phyloP scores from a whole-genome alignment of 2,329 filamentous ascomycete species.

The Alternaria burnsii region DNA sequence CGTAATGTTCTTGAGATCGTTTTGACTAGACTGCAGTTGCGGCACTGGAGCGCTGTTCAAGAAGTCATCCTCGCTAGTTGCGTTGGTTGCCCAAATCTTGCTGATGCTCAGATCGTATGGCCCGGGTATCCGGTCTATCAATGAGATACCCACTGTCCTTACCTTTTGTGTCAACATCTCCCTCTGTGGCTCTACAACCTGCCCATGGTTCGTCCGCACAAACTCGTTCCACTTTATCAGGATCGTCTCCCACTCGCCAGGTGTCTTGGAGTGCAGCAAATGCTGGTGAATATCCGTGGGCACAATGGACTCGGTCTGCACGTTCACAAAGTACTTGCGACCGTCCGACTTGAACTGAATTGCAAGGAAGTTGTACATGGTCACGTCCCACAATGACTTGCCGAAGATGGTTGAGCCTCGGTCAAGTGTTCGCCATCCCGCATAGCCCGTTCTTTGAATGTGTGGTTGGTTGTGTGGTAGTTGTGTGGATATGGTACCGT shows the following conservation, averaged over 20 bases:
- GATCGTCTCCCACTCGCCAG: conserved; percentile 95
- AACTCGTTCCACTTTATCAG: conserved; percentile 91
- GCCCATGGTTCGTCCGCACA: conserved; percentile 91
- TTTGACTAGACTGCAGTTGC: conserved; percentile 24
- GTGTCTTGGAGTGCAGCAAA: conserved; percentile 77
- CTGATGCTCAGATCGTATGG: conserved; percentile 88
- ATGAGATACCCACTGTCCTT: conserved; percentile 81
- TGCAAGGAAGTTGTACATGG: conserved; percentile 86
- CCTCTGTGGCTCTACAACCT: conserved; percentile 90
- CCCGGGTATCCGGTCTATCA: conserved; percentile 88
- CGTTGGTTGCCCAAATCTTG: conserved; percentile 90
- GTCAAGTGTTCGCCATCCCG: conserved; percentile 87
- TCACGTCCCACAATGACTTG: conserved; percentile 84
- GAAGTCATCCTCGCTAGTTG: conserved; percentile 51
- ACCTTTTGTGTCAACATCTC: conserved; percentile 89
- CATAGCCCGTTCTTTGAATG: conserved; percentile 83
- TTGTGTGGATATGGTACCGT: conserved; percentile 86
- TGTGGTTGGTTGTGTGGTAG: conserved; percentile 78
- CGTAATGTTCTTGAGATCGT: conserved; percentile 28
- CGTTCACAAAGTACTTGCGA: conserved; percentile 90
- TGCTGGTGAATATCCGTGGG: conserved; percentile 98
- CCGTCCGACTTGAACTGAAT: conserved; percentile 90
- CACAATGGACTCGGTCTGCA: conserved; percentile 93
- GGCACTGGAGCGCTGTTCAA: conserved; percentile 37
- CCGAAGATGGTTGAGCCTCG: conserved; percentile 83